Evolutionary conservation across 169 alveolate species (phyloP).

Genomic region (Ichthyophthirius multifiliis): DNA sequence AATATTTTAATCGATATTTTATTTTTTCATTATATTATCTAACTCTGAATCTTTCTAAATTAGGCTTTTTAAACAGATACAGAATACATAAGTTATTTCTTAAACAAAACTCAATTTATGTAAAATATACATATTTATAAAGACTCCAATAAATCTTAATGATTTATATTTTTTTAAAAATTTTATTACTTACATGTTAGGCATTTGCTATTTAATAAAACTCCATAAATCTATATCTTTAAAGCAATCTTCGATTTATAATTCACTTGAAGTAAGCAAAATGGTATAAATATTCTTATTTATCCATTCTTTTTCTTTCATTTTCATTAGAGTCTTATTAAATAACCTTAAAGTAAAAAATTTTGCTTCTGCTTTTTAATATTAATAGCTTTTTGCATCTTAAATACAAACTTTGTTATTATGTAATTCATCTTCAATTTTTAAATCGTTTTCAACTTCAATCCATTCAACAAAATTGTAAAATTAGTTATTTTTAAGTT

Average conservation of each 20-base stretch:
- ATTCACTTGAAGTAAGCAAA: neutral
- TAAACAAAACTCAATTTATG: too few species aligned
- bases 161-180: too few species aligned
- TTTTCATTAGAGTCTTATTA: neutral
- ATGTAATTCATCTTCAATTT: neutral
- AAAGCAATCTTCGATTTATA: too few species aligned
- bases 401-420: neutral
- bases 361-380: too few species aligned
- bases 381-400: too few species aligned
- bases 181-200: too few species aligned
- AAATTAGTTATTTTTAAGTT: neutral
- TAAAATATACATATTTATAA: too few species aligned
- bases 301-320: neutral
- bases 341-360: neutral
- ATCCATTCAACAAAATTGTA: constrained; percentile 29
- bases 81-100: neutral
- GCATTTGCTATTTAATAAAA: too few species aligned
- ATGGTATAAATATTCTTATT: neutral
- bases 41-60: neutral
- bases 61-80: neutral
- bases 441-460: neutral
- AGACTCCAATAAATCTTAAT: too few species aligned
- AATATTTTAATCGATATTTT: neutral
- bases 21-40: neutral
- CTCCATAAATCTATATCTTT: too few species aligned